Conservation (phyloP, 331 rosid species). For the Phaseolus coccineus region DNA sequence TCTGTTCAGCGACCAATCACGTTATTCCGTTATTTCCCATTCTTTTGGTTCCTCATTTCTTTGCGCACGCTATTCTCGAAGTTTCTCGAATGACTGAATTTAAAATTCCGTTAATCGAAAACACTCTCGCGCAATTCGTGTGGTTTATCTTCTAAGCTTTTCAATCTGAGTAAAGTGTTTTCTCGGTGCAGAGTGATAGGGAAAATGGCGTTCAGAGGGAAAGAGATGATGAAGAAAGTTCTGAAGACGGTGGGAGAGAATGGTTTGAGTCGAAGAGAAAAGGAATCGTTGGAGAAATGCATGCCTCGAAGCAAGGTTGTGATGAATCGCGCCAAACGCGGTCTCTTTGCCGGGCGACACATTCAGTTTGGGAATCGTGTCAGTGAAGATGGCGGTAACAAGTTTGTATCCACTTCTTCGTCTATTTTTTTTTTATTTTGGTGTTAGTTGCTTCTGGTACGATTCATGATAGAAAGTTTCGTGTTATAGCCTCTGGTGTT, state of each 20-base stretch:
- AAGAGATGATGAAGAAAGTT: constrained; percentile 82
- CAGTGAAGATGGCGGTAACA: constrained; percentile 98
- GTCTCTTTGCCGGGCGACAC: constrained; percentile 85
- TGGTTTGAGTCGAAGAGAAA: constrained; percentile 63
- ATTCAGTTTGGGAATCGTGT: constrained; percentile 85
- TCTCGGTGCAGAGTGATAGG: not conserved
- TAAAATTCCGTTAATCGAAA: not conserved
- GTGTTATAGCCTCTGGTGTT: constrained; percentile 15
- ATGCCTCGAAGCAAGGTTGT: constrained; percentile 76
- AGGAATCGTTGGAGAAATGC: constrained; percentile 68
- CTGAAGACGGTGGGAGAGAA: constrained; percentile 74
- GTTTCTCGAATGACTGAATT: not conserved
- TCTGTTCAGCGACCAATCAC: not conserved
- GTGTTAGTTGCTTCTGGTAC: constrained; percentile 26
- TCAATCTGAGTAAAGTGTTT: not conserved
- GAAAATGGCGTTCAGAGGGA: constrained; percentile 85
- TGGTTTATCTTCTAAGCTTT: not conserved
- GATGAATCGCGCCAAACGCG: constrained; percentile 90
- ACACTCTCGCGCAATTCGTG: not conserved
- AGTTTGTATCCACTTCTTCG: constrained; percentile 54
- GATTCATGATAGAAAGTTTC: not conserved
- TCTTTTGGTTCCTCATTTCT: not conserved
- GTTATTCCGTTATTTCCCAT: not conserved
- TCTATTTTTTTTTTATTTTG: constrained; percentile 22
- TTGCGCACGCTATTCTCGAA: not conserved